Evolutionary conservation across 768 basidiomycete species (phyloP), one percentile per base, ranked within the genome.

Genomic region (Lactarius sp.): DNA sequence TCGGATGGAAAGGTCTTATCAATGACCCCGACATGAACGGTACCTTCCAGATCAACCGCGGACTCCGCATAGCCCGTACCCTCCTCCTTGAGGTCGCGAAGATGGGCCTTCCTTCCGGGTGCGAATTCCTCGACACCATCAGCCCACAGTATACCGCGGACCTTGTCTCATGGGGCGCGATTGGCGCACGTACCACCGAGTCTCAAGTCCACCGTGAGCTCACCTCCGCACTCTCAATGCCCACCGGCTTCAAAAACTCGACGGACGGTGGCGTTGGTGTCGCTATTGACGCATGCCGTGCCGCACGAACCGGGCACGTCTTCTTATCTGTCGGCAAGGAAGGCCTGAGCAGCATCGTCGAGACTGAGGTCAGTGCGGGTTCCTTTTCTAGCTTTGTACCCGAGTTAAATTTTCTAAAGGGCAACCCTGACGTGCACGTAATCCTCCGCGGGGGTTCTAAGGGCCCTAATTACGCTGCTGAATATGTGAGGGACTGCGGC

Each of bases 1-100:
- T 98, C 53, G 97, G 97, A 33, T 99, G 96, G 96, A 99, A 99
- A 75, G 96, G 96, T 42, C 84, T 98, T 66, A 98, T 98, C 76
- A 98, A 98, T 72, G 94, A 98, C 71, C 95, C 96, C 6, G 91
- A 93, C 59, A 86, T 98, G 79, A 94, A 98, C 75, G 83, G 87
- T 58, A 86, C 80, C 71, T 98, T 91, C 85, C 90, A 94, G 69
- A 98, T 98, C 76, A 99, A 99, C 83, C 90, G 89, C 69, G 97
- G 97, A 18, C 82, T 99, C 36, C 87, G 94, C 34, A 83, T 87
- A 55, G 96, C 94, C 1, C 88, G 97, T 44, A 84, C 85, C 6
- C 78, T 98, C 39, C 84, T 99, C 33, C 81, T 98, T 46, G 91
- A 98, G 63, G 78, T 99, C 49, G 88, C 92, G 0, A 90, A 92